Conservation (phyloP, 345 rosid species). For the thale cress (Arabidopsis thaliana) region TAIR10.1 NC_003071.7:11100001-11100500, state of each 20-base stretch:
- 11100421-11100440: not conserved
- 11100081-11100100: not conserved
- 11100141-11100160: not conserved
- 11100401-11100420: not conserved
- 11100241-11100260: not conserved
- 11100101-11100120: not conserved
- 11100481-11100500: not conserved
- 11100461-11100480: not conserved
- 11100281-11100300: not conserved
- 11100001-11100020: not conserved
- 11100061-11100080: conserved; percentile 18
- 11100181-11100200: no score
- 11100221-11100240: not conserved
- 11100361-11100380: not conserved
- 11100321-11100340: not conserved
- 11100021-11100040: not conserved
- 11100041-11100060: conserved; percentile 18
- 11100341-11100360: not conserved
- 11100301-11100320: not conserved
- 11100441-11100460: not conserved
- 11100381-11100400: not conserved
- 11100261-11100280: not conserved
- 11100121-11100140: not conserved
- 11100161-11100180: not conserved
- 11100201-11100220: not conserved